A percentile compares a stretch with the other conserved stretches of the same genome.
Conservation (phyloP, 345 rosid species). For the Salix exigua region DNA sequence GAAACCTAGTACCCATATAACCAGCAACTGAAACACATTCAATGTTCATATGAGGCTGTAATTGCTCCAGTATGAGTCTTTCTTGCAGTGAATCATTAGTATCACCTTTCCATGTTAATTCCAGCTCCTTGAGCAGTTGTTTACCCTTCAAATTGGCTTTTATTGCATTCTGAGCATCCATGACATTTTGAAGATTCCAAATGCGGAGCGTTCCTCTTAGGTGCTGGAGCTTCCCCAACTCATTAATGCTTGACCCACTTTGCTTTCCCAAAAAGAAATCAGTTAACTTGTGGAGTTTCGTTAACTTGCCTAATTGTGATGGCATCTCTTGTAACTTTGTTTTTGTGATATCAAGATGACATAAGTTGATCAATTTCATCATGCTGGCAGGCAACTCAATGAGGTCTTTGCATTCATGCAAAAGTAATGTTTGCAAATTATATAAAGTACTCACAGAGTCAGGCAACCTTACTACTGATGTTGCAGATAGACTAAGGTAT, state of each 20-base stretch:
- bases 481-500: not conserved
- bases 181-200: too few relatives aligned
- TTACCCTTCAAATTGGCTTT: not conserved
- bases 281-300: not conserved
- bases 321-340: not conserved
- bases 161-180: not conserved
- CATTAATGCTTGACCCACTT: too few relatives aligned
- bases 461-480: not conserved
- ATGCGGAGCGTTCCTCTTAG: too few relatives aligned
- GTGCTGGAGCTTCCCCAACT: too few relatives aligned
- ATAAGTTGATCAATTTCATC: not conserved
- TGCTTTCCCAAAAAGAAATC: not conserved
- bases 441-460: not conserved
- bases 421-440: not conserved
- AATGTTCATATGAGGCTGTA: not conserved
- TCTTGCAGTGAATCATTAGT: not conserved
- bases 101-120: not conserved
- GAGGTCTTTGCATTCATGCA: not conserved
- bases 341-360: not conserved
- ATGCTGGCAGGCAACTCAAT: not conserved
- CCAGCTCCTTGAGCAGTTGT: not conserved
- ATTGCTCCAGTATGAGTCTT: not conserved
- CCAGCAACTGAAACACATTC: not conserved
- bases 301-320: not conserved
- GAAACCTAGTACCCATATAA: slow-evolving; percentile 5